These are phyloP conservation scores for Ophiosphaerella korrae DNA, from an alignment of 2,329 filamentous ascomycete genomes.

Conservation along the genomic window DNA sequence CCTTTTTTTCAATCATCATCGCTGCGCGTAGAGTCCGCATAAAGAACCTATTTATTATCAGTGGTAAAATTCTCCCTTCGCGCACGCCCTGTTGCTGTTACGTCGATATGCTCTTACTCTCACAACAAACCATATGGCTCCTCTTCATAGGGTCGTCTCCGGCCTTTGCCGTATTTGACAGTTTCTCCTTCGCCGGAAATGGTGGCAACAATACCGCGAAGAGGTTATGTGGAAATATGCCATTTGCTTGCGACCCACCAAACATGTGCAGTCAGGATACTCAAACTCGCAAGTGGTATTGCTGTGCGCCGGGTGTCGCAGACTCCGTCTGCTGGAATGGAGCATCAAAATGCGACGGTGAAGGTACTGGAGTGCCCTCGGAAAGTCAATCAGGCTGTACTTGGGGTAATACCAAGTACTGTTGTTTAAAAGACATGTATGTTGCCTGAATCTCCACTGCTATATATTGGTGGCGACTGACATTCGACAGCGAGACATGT, in stretches of 20 bases:
- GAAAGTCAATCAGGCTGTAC: conserved; percentile 1
- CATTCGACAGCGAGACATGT: conserved; percentile 9
- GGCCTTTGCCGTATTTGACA: conserved; percentile 1
- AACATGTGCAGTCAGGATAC: conserved; percentile 13
- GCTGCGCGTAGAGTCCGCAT: neutral
- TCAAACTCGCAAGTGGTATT: conserved; percentile 20
- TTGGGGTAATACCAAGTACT: conserved; percentile 1
- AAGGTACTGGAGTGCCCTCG: neutral
- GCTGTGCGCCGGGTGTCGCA: conserved; percentile 16
- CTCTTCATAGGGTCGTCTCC: neutral
- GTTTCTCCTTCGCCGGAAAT: neutral
- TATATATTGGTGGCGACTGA: conserved; percentile 3
- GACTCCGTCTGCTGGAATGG: conserved; percentile 23
- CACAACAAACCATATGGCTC: neutral
- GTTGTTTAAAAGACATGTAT: conserved; percentile 2
- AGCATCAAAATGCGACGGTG: conserved; percentile 9
- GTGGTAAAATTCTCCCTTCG: neutral
- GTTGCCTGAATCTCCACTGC: neutral
- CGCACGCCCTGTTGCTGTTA: neutral
- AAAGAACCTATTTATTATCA: neutral
- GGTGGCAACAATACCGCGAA: neutral
- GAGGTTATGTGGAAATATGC: conserved; percentile 2
- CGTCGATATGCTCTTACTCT: neutral
- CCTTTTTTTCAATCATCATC: neutral
- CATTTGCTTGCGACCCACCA: conserved; percentile 16